These are phyloP conservation scores for Aotearoamyces nothofagi DNA, from an alignment of 2,329 filamentous ascomycete genomes.

Conservation along the genomic window DNA sequence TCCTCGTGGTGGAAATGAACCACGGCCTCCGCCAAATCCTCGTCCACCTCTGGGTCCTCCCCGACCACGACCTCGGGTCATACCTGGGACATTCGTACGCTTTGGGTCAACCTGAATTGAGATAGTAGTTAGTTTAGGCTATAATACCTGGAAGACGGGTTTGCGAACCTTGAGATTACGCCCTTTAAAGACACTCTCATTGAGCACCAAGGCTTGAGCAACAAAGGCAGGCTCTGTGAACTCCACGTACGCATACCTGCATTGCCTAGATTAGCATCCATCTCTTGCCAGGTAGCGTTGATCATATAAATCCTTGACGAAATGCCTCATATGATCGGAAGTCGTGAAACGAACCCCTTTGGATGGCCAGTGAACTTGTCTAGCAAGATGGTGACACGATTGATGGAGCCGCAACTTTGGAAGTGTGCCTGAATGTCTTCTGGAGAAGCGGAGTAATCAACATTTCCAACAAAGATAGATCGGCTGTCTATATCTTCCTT, in stretches of 20 bases:
- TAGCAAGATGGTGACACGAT: constrained; percentile 89
- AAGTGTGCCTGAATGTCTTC: constrained; percentile 99
- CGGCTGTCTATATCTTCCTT: constrained; percentile 91
- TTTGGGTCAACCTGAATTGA: constrained; percentile 63
- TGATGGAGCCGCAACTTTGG: constrained; percentile 93
- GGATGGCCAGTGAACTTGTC: constrained; percentile 98
- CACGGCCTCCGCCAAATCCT: constrained; percentile 30
- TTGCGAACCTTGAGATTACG: constrained; percentile 76
- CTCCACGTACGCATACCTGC: constrained; percentile 95
- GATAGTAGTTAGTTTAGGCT: constrained; percentile 3
- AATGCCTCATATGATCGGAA: constrained; percentile 8
- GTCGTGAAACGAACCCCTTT: constrained; percentile 64
- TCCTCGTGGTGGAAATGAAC: constrained; percentile 27
- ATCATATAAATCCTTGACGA: constrained; percentile 15
- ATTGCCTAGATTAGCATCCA: constrained; percentile 24
- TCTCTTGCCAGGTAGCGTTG: constrained; percentile 44
- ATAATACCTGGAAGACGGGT: neutral
- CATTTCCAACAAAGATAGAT: constrained; percentile 96
- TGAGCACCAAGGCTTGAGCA: constrained; percentile 82
- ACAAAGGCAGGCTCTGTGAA: constrained; percentile 91
- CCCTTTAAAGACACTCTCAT: constrained; percentile 91
- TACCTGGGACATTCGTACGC: constrained; percentile 89
- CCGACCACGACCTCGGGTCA: constrained; percentile 63
- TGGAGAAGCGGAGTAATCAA: constrained; percentile 91
- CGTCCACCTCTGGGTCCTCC: constrained; percentile 36